Evolutionary conservation across 371 early-diverging fungal genomes (phyloP).

Genomic region (Mortierella sp.): DNA sequence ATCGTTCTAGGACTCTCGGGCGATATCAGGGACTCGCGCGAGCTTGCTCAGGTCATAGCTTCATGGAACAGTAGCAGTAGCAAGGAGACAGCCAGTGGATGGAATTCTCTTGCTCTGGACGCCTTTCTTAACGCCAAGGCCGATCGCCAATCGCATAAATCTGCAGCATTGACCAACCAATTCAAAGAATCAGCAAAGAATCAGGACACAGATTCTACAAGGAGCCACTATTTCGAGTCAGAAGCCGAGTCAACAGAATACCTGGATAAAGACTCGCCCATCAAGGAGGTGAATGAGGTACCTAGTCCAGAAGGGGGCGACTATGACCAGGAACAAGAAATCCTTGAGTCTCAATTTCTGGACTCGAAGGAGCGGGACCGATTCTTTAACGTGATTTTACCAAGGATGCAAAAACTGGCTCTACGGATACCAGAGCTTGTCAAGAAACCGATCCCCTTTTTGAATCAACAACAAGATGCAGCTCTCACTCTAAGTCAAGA

Average conservation of each 20-base stretch:
- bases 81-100: conserved; percentile 2
- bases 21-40: conserved; percentile 16
- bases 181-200: no score
- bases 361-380: conserved; percentile 22
- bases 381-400: conserved; percentile 32
- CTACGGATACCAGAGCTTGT: conserved; percentile 43
- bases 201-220: not conserved
- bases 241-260: no score
- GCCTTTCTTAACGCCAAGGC: conserved; percentile 32
- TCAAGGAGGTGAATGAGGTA: not conserved
- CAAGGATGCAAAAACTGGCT: conserved; percentile 37
- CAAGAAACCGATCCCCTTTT: conserved; percentile 44
- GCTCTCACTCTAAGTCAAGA: conserved; percentile 49
- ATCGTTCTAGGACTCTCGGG: conserved; percentile 41
- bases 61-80: conserved; percentile 18
- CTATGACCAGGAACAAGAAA: not conserved
- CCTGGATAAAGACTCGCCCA: not conserved
- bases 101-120: conserved; percentile 23
- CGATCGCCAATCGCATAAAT: not conserved
- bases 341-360: conserved; percentile 18
- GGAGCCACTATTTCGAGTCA: not conserved
- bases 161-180: no score
- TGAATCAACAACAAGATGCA: conserved; percentile 41
- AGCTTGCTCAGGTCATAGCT: conserved; percentile 24
- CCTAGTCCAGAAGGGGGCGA: not conserved